Percentiles rank a stretch among this genome's conserved stretches.
These are phyloP conservation scores for Calonectria henricotiae DNA, from an alignment of 2,329 filamentous ascomycete genomes.

Conservation along the genomic window DNA sequence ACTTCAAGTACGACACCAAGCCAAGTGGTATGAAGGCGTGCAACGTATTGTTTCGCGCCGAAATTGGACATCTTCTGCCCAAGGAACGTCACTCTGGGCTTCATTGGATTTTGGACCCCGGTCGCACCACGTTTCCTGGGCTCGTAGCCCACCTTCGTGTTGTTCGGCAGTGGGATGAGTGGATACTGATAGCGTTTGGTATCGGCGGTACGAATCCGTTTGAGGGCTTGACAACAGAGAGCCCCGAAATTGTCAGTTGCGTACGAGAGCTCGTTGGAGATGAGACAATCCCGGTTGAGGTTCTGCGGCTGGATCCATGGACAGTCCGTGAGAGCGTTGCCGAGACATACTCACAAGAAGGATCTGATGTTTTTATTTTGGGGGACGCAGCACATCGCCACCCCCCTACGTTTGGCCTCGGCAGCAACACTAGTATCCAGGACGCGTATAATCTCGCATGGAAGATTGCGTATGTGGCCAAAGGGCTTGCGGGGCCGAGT, in stretches of 20 bases:
- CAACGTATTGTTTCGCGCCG: conserved; percentile 63
- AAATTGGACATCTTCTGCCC: conserved; percentile 66
- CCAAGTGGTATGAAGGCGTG: conserved; percentile 59
- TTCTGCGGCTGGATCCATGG: conserved; percentile 73
- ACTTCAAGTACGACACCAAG: conserved; percentile 63
- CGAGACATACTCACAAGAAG: conserved; percentile 67
- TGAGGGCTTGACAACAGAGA: neutral
- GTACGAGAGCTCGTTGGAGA: conserved; percentile 71
- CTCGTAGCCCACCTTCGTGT: conserved; percentile 65
- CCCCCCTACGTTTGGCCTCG: conserved; percentile 72
- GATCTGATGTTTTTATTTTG: conserved; percentile 67
- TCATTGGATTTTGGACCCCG: conserved; percentile 74
- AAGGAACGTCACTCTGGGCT: conserved; percentile 71
- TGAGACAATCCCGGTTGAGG: conserved; percentile 63
- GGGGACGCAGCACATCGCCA: conserved; percentile 74
- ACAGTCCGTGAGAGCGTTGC: conserved; percentile 75
- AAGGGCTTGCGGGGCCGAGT: conserved; percentile 53
- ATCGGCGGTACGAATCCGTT: neutral
- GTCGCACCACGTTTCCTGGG: conserved; percentile 67
- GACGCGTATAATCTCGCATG: conserved; percentile 72
- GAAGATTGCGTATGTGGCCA: conserved; percentile 67
- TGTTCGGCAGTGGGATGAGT: conserved; percentile 77
- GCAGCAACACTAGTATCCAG: conserved; percentile 73
- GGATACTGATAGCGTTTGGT: conserved; percentile 71
- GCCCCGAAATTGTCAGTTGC: conserved; percentile 37